Percentiles rank a stretch among this genome's conserved stretches.
Conservation (phyloP, 1,284 basidiomycete species). For the Omphalotus olearius region DNA sequence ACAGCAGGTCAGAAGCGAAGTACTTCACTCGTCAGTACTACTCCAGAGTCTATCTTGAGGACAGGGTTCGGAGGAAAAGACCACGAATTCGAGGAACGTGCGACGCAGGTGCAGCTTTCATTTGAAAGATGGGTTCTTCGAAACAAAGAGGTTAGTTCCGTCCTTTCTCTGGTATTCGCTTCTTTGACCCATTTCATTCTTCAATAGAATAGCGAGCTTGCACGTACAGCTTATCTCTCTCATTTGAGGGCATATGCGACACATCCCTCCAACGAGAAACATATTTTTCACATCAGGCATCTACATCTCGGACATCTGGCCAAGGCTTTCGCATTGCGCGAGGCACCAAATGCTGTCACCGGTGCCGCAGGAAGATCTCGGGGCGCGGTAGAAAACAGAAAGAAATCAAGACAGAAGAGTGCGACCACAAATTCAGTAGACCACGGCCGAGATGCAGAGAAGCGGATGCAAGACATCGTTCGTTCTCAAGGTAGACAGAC, state of each 20-base stretch:
- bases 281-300: conserved; percentile 92
- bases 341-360: conserved; percentile 77
- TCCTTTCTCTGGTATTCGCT: conserved; percentile 16
- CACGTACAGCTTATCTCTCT: conserved; percentile 86
- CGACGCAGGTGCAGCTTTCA: conserved; percentile 93
- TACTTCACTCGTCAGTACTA: conserved; percentile 54
- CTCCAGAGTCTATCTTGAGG: conserved; percentile 69
- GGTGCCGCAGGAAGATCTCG: conserved; percentile 22
- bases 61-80: conserved; percentile 85
- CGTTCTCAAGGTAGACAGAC: conserved; percentile 79
- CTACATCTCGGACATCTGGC: conserved; percentile 96
- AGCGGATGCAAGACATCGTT: conserved; percentile 86
- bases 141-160: conserved; percentile 56
- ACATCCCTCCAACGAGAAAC: conserved; percentile 92
- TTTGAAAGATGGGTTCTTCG: conserved; percentile 93
- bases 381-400: conserved; percentile 13
- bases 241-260: conserved; percentile 97
- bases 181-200: not conserved
- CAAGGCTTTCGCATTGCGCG: conserved; percentile 93
- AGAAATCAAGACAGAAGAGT: conserved; percentile 16
- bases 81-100: conserved; percentile 81
- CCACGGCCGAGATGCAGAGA: conserved; percentile 62
- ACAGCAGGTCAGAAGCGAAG: conserved; percentile 31
- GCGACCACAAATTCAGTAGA: conserved; percentile 27
- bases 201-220: conserved; percentile 67